Conservation (phyloP, 306 rosid species). For the Inga oerstediana region DNA sequence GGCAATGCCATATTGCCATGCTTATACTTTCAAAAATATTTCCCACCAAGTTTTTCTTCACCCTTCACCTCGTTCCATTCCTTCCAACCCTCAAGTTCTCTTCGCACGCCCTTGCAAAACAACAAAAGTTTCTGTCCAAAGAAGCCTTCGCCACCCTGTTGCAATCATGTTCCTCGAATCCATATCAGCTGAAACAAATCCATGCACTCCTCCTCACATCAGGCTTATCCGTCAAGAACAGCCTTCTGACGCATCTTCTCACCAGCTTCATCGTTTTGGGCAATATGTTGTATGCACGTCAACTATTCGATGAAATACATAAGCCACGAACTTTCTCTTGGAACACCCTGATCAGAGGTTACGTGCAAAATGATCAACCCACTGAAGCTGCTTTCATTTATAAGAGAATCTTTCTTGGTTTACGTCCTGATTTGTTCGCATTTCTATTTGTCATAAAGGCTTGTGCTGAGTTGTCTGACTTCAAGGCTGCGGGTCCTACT, state of each 20-base stretch:
- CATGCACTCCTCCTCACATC: no score
- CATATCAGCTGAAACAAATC: slow-evolving; percentile 27
- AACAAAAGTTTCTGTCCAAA: slow-evolving; percentile 14
- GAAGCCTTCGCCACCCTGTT: slow-evolving; percentile 26
- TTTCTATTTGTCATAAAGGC: slow-evolving; percentile 37
- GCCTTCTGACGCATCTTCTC: no score
- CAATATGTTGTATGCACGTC: no score
- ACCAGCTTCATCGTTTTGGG: no score
- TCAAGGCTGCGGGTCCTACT: slow-evolving; percentile 13
- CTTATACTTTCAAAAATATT: slow-evolving; percentile 9
- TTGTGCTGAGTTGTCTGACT: slow-evolving; percentile 23
- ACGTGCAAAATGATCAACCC: no score
- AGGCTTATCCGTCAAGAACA: no score
- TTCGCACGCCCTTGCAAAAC: slow-evolving; percentile 1
- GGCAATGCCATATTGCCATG: slow-evolving; percentile 9
- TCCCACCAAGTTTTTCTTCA: slow-evolving; percentile 21
- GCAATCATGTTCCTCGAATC: slow-evolving; percentile 32
- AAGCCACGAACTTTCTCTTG: no score
- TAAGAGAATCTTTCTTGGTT: no score
- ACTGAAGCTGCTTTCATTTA: no score
- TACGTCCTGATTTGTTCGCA: no score
- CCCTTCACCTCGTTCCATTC: not conserved
- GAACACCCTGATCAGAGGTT: no score
- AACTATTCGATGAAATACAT: no score
- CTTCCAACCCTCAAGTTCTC: slow-evolving; percentile 14